A percentile compares a stretch with the other conserved stretches of the same genome.
These are phyloP conservation scores for Scleromitrula shiraiana DNA, from an alignment of 2,329 filamentous ascomycete species.

Conservation along the genomic window DNA sequence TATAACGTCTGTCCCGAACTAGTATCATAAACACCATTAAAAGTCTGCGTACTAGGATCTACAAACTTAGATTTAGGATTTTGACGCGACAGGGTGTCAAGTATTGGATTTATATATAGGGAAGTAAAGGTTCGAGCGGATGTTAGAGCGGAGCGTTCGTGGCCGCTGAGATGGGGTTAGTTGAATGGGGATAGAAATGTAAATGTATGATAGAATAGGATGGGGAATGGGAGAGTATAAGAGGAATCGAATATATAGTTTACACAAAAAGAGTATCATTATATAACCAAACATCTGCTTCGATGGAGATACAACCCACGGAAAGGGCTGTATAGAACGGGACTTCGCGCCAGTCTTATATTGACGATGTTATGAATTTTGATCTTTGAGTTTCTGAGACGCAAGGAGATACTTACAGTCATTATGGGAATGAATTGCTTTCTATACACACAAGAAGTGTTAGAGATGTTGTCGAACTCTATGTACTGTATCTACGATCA, in stretches of 20 bases:
- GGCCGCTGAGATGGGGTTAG: conserved; percentile 13
- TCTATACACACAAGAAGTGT: too few species aligned
- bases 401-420: conserved; percentile 48
- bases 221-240: background rate
- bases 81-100: conserved; percentile 22
- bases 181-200: background rate
- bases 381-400: conserved; percentile 36
- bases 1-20: conserved; percentile 48
- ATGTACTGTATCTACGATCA: too few species aligned
- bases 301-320: conserved; percentile 20
- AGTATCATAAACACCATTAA: conserved; percentile 55
- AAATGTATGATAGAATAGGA: too few species aligned
- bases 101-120: conserved; percentile 25
- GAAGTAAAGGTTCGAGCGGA: conserved; percentile 20
- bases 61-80: conserved; percentile 36
- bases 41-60: conserved; percentile 35
- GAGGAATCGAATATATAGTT: background rate
- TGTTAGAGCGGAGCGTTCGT: conserved; percentile 22
- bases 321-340: conserved; percentile 25
- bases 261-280: conserved; percentile 17
- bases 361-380: conserved; percentile 40
- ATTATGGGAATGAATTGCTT: conserved; percentile 49
- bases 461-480: too few species aligned
- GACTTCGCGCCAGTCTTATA: conserved; percentile 35
- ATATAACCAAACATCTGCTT: conserved; percentile 27